phyloP scores from a whole-genome alignment of 1,284 basidiomycete species.

The Sparassis latifolia region DNA sequence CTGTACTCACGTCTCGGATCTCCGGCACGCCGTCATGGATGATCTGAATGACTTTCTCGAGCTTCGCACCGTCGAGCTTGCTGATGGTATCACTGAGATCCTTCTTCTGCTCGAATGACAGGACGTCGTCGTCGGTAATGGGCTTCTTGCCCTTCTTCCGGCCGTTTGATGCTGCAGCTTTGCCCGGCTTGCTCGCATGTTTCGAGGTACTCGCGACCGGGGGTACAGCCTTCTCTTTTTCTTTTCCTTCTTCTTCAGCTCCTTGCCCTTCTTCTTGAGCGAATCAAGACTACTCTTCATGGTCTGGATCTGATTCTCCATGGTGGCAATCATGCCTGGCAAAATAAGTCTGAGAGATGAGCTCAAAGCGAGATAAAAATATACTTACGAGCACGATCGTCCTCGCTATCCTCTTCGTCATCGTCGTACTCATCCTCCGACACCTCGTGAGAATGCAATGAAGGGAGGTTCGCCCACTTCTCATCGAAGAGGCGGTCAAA shows the following conservation, averaged over 20 bases:
- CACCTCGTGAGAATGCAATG: slow-evolving; percentile 36
- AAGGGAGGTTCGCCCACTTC: slow-evolving; percentile 81
- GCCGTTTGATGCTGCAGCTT: slow-evolving; percentile 25
- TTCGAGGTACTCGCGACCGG: slow-evolving; percentile 62
- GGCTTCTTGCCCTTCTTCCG: slow-evolving; percentile 36
- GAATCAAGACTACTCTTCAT: slow-evolving; percentile 60
- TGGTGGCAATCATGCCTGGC: slow-evolving; percentile 58
- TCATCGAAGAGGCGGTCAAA: slow-evolving; percentile 85
- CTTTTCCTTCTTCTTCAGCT: slow-evolving; percentile 59
- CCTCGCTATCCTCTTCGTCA: slow-evolving; percentile 40
- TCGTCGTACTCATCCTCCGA: slow-evolving; percentile 45
- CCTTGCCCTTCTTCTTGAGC: slow-evolving; percentile 46
- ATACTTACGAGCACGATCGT: slow-evolving; percentile 47
- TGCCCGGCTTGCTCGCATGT: slow-evolving; percentile 38
- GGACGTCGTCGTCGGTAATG: slow-evolving; percentile 55
- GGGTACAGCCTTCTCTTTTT: slow-evolving; percentile 41
- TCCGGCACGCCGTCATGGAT: slow-evolving; percentile 88
- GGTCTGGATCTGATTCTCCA: slow-evolving; percentile 70
- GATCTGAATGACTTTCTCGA: slow-evolving; percentile 85
- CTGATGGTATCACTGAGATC: slow-evolving; percentile 90
- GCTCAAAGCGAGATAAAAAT: neutral
- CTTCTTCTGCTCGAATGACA: slow-evolving; percentile 94
- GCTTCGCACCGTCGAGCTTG: slow-evolving; percentile 68
- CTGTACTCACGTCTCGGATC: slow-evolving; percentile 74
- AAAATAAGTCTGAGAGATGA: slow-evolving; percentile 6